Percentiles rank a stretch among this genome's conserved stretches.
These are phyloP conservation scores for Lycium barbarum DNA, from an alignment of 257 asterid genomes.

Conservation along the genomic window DNA sequence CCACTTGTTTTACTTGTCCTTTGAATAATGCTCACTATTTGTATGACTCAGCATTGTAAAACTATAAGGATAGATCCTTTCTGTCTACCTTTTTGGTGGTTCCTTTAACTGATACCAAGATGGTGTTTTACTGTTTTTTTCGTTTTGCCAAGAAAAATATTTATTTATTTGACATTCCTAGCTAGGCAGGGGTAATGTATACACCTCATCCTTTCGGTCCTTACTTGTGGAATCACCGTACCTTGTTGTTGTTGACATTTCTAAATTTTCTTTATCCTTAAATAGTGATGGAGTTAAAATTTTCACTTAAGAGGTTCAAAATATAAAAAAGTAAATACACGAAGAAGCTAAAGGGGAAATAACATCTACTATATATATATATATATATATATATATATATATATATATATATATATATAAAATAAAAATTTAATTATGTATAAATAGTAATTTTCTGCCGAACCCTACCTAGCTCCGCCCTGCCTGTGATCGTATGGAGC, in stretches of 20 bases:
- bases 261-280: neutral
- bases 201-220: too few relatives aligned
- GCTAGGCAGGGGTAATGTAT: too few relatives aligned
- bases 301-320: too few relatives aligned
- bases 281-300: too few relatives aligned
- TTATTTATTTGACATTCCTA: conserved; percentile 31
- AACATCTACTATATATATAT: too few relatives aligned
- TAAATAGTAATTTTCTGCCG: too few relatives aligned
- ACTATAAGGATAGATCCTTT: conserved; percentile 65
- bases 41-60: conserved; percentile 37
- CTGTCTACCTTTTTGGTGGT: conserved; percentile 69
- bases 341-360: too few relatives aligned
- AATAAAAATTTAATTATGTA: too few relatives aligned
- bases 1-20: conserved; percentile 35
- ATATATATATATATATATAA: too few relatives aligned
- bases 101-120: conserved; percentile 63
- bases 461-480: too few relatives aligned
- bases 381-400: too few relatives aligned
- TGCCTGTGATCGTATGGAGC: neutral
- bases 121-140: conserved; percentile 71
- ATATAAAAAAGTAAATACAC: too few relatives aligned
- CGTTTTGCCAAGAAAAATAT: conserved; percentile 41
- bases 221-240: neutral
- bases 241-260: neutral
- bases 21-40: neutral